These are phyloP conservation scores for Leccinum griseonigrum DNA, from an alignment of 1,284 basidiomycete species.

Conservation along the genomic window DNA sequence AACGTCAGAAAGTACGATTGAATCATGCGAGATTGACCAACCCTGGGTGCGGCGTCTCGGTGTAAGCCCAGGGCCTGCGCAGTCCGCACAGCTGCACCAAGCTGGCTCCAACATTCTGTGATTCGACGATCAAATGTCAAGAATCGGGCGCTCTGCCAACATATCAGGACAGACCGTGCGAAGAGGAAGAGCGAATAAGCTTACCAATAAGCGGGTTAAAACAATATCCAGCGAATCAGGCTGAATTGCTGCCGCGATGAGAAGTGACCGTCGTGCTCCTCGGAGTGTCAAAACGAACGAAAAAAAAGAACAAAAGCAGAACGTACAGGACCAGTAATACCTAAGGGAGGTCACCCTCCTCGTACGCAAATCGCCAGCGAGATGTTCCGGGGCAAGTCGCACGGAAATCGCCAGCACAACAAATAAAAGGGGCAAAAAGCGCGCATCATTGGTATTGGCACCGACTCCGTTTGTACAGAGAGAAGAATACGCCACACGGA, in stretches of 20 bases:
- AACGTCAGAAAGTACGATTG: constrained; percentile 8
- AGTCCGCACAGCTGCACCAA: constrained; percentile 89
- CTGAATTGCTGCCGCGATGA: constrained; percentile 88
- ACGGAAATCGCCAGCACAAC: constrained; percentile 92
- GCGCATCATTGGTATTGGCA: constrained; percentile 77
- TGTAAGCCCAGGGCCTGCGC: constrained; percentile 94
- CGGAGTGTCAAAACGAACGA: constrained; percentile 12
- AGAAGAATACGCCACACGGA: constrained; percentile 78
- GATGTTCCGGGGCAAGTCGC: constrained; percentile 79
- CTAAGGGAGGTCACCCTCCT: constrained; percentile 78
- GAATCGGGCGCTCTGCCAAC: constrained; percentile 79
- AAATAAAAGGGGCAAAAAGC: constrained; percentile 88
- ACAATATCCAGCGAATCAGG: constrained; percentile 89
- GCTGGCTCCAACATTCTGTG: constrained; percentile 93
- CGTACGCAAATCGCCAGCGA: constrained; percentile 74
- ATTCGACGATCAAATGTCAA: constrained; percentile 86
- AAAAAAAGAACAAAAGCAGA: neutral
- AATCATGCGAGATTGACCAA: constrained; percentile 36
- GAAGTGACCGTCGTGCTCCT: constrained; percentile 77
- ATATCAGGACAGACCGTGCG: constrained; percentile 12
- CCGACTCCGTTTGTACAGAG: constrained; percentile 72
- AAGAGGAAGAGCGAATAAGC: constrained; percentile 22
- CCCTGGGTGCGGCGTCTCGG: constrained; percentile 85
- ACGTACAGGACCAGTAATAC: constrained; percentile 93
- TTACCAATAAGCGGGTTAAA: constrained; percentile 80